phyloP scores from a whole-genome alignment of 2,329 filamentous ascomycete species.

The Exophiala xenobiotica region DNA sequence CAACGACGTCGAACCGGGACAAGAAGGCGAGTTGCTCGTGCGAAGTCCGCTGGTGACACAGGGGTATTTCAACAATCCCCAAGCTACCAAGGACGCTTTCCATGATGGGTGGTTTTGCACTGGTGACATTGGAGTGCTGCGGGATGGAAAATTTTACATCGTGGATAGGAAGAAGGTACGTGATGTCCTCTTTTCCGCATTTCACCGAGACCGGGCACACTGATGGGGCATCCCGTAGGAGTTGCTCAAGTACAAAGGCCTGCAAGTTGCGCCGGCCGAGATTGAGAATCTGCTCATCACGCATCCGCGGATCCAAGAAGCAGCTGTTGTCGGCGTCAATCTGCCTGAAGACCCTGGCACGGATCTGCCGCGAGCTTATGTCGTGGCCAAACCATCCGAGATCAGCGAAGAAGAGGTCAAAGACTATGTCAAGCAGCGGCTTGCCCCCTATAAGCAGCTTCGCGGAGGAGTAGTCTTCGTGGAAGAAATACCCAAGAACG shows the following conservation, averaged over 20 bases:
- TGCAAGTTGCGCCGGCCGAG: slow-evolving; percentile 63
- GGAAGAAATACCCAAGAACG: slow-evolving; percentile 28
- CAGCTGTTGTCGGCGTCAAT: slow-evolving; percentile 58
- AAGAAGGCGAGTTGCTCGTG: slow-evolving; percentile 25
- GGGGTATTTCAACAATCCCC: slow-evolving; percentile 36
- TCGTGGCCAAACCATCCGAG: slow-evolving; percentile 40
- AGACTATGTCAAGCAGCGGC: slow-evolving; percentile 24
- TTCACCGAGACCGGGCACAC: no score
- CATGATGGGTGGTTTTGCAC: slow-evolving; percentile 38
- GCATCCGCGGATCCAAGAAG: slow-evolving; percentile 51
- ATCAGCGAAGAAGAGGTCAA: slow-evolving; percentile 26
- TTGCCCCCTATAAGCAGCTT: slow-evolving; percentile 30
- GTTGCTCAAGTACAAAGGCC: slow-evolving; percentile 60
- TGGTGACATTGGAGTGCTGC: slow-evolving; percentile 30
- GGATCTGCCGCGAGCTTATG: slow-evolving; percentile 63
- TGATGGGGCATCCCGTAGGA: slow-evolving; percentile 31
- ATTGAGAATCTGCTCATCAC: slow-evolving; percentile 50
- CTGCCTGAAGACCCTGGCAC: slow-evolving; percentile 39
- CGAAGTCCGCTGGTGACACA: slow-evolving; percentile 24
- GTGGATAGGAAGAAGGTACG: slow-evolving; percentile 68
- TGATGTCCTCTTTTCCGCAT: slow-evolving; percentile 18
- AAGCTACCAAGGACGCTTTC: slow-evolving; percentile 33
- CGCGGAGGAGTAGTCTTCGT: slow-evolving; percentile 30
- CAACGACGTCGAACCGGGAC: slow-evolving; percentile 24
- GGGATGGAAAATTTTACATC: slow-evolving; percentile 73